phyloP scores from a whole-genome alignment of 2,329 filamentous ascomycete genomes.

The Alternaria triticimaculans region DNA sequence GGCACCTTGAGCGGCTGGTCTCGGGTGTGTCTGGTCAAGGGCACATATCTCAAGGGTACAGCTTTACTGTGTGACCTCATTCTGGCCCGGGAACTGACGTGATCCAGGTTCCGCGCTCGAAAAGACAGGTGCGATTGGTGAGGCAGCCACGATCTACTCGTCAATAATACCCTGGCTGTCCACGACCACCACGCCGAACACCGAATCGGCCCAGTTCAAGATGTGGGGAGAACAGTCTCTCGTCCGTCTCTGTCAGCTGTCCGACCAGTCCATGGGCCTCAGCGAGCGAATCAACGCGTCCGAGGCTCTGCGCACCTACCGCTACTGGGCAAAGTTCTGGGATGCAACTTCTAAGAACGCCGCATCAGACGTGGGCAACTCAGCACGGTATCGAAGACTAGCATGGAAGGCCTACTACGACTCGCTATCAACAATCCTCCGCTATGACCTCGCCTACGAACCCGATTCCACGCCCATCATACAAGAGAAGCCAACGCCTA shows the following conservation, averaged over 20 bases:
- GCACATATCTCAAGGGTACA: slow-evolving; percentile 76
- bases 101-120: slow-evolving; percentile 55
- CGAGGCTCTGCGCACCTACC: slow-evolving; percentile 57
- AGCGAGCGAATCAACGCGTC: slow-evolving; percentile 35
- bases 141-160: slow-evolving; percentile 71
- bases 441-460: slow-evolving; percentile 66
- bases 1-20: slow-evolving; percentile 73
- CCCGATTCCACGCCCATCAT: slow-evolving; percentile 50
- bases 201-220: slow-evolving; percentile 63
- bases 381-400: slow-evolving; percentile 58
- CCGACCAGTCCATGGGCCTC: slow-evolving; percentile 62
- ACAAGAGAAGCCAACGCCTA: slow-evolving; percentile 32
- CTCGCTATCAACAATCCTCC: slow-evolving; percentile 77
- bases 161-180: slow-evolving; percentile 70
- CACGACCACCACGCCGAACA: slow-evolving; percentile 60
- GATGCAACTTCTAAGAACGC: slow-evolving; percentile 32
- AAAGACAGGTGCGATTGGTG: slow-evolving; percentile 50
- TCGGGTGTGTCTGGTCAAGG: slow-evolving; percentile 79
- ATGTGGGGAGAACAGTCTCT: slow-evolving; percentile 82
- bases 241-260: slow-evolving; percentile 75
- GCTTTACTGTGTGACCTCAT: background rate
- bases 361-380: slow-evolving; percentile 24
- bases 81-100: slow-evolving; percentile 10
- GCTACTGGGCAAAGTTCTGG: slow-evolving; percentile 75
- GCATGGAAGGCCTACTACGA: slow-evolving; percentile 89